phyloP scores from a whole-genome alignment of 192 early-diverging fungal genomes.

The Dimargaris xerosporica region DNA sequence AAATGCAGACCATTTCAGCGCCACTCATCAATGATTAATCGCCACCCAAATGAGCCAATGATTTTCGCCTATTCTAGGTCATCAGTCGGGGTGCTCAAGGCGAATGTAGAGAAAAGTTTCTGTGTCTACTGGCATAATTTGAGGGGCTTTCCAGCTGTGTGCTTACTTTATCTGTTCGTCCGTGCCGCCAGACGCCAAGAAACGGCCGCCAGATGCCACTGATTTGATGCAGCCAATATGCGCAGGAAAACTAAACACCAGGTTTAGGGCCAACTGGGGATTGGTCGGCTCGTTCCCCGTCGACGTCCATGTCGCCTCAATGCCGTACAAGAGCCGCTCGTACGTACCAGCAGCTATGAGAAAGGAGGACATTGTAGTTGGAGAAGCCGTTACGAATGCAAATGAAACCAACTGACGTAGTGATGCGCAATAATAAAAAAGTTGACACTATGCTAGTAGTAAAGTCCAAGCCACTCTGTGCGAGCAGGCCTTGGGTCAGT shows the following conservation, averaged over 20 bases:
- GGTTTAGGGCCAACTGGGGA: conserved; percentile 30
- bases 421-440: background rate
- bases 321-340: conserved; percentile 91
- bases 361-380: conserved; percentile 10
- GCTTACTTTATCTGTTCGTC: conserved; percentile 80
- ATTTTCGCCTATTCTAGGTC: too few species aligned
- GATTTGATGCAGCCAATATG: conserved; percentile 91
- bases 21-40: too few species aligned
- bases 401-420: background rate
- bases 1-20: too few species aligned
- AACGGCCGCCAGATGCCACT: conserved; percentile 54
- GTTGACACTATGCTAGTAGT: too few species aligned
- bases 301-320: conserved; percentile 48
- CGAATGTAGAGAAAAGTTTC: too few species aligned
- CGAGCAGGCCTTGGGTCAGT: too few species aligned
- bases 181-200: conserved; percentile 85
- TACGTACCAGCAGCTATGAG: conserved; percentile 64
- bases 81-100: too few species aligned
- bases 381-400: background rate
- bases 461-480: too few species aligned
- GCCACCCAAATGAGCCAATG: too few species aligned
- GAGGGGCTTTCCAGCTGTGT: background rate
- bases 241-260: conserved; percentile 88
- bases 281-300: background rate
- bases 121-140: too few species aligned